A percentile compares a stretch with the other conserved stretches of the same genome.
phyloP scores from a whole-genome alignment of 805 yeast species.

The Metschnikowia bowlesiae region DNA sequence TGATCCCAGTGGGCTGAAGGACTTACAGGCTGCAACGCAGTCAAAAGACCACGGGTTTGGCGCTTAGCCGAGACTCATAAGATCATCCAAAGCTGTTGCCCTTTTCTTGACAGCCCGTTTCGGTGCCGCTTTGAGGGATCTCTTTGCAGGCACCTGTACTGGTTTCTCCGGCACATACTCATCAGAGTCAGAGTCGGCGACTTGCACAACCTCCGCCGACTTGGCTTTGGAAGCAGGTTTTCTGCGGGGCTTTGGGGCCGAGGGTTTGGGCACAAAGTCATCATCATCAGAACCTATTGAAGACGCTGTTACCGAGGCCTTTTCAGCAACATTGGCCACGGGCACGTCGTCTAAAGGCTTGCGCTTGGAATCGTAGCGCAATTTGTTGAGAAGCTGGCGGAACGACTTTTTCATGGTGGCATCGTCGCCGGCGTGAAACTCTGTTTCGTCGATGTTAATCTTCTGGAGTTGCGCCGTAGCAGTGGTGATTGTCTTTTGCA shows the following conservation, averaged over 20 bases:
- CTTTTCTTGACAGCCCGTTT: slow-evolving; percentile 6
- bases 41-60: no score
- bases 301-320: not conserved
- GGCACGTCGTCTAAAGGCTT: slow-evolving; percentile 5
- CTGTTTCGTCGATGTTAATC: slow-evolving; percentile 40
- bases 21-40: no score
- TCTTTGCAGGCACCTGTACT: not conserved
- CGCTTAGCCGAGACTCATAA: slow-evolving; percentile 11
- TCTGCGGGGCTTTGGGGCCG: not conserved
- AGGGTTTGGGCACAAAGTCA: not conserved
- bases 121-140: not conserved
- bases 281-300: slow-evolving; percentile 1
- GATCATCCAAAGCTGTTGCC: slow-evolving; percentile 9
- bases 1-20: no score
- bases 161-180: not conserved
- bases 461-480: slow-evolving; percentile 48
- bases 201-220: not conserved
- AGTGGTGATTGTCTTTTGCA: slow-evolving; percentile 50
- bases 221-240: not conserved
- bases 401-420: slow-evolving; percentile 12
- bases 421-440: slow-evolving; percentile 27
- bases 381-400: slow-evolving; percentile 15
- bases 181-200: not conserved
- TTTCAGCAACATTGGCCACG: not conserved
- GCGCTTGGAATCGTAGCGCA: slow-evolving; percentile 11